A percentile compares a stretch with the other conserved stretches of the same genome.
Conservation (phyloP, 1,284 basidiomycete species). For the Cryptococcus sp. region DNA sequence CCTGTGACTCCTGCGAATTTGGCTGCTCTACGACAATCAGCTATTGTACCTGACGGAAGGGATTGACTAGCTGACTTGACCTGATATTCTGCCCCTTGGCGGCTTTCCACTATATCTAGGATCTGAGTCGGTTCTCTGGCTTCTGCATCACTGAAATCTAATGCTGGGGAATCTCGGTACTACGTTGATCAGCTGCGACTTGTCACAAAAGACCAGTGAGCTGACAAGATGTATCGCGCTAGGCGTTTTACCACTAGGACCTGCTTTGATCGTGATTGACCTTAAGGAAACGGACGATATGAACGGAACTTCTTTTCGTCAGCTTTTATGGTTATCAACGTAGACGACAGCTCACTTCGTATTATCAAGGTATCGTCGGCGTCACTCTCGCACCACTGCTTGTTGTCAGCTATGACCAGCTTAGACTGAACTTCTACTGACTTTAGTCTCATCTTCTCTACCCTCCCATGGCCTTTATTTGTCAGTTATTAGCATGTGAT, state of each 20-base stretch:
- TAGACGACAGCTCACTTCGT: conserved; percentile 26
- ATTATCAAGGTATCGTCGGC: conserved; percentile 45
- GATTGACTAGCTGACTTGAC: conserved; percentile 33
- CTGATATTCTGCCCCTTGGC: conserved; percentile 44
- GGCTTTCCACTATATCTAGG: conserved; percentile 31
- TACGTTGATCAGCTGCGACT: not conserved
- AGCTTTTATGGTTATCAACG: not conserved
- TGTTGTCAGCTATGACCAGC: not conserved
- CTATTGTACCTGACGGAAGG: not conserved
- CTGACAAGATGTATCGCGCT: conserved; percentile 36
- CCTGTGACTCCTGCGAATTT: conserved; percentile 43
- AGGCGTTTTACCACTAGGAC: conserved; percentile 38
- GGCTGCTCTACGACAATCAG: conserved; percentile 30
- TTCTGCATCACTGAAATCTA: conserved; percentile 45
- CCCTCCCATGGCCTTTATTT: conserved; percentile 28
- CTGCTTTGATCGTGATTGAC: conserved; percentile 43
- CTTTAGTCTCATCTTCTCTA: conserved; percentile 40
- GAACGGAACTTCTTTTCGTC: conserved; percentile 39
- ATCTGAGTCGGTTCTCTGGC: conserved; percentile 33
- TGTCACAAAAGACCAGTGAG: not conserved
- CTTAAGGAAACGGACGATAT: conserved; percentile 43
- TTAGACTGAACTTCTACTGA: conserved; percentile 9
- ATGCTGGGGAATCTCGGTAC: conserved; percentile 31
- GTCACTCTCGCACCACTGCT: conserved; percentile 41
- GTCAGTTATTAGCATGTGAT: not conserved